phyloP scores from a whole-genome alignment of 768 basidiomycete species.

The Tubosaeta sp. region DNA sequence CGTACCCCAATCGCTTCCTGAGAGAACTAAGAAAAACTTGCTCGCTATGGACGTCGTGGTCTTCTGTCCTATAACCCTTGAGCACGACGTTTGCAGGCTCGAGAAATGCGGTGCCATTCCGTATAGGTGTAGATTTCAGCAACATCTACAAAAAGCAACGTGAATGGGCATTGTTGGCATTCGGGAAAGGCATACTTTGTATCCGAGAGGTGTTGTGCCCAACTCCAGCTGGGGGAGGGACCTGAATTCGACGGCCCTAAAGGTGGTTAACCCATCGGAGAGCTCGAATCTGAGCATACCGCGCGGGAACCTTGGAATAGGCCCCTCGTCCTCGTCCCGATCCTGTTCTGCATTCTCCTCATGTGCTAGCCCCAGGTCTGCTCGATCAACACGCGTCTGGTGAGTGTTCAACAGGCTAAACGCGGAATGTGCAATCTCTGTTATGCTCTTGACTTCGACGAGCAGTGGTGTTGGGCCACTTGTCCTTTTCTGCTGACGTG shows the following conservation, averaged over 20 bases:
- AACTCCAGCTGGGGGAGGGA: slow-evolving; percentile 61
- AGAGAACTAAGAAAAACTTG: slow-evolving; percentile 59
- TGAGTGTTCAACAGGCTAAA: slow-evolving; percentile 67
- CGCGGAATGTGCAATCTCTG: slow-evolving; percentile 82
- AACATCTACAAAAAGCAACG: slow-evolving; percentile 45
- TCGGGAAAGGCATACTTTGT: slow-evolving; percentile 51
- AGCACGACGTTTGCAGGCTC: slow-evolving; percentile 63
- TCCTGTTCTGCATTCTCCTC: slow-evolving; percentile 35
- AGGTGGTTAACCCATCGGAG: slow-evolving; percentile 65
- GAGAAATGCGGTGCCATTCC: slow-evolving; percentile 71
- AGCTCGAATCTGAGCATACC: slow-evolving; percentile 74
- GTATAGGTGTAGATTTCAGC: slow-evolving; percentile 63
- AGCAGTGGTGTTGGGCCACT: slow-evolving; percentile 49
- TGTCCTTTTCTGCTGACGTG: slow-evolving; percentile 16
- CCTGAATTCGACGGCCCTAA: slow-evolving; percentile 76
- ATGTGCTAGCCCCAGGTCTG: slow-evolving; percentile 39
- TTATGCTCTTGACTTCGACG: slow-evolving; percentile 73
- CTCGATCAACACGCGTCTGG: slow-evolving; percentile 58
- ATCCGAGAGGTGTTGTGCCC: slow-evolving; percentile 75
- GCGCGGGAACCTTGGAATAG: slow-evolving; percentile 77
- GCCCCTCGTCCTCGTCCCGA: slow-evolving; percentile 56
- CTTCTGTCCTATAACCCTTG: slow-evolving; percentile 59
- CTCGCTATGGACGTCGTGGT: slow-evolving; percentile 57
- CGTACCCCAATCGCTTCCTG: slow-evolving; percentile 64
- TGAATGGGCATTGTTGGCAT: not conserved